A percentile compares a stretch with the other conserved stretches of the same genome.
These are phyloP conservation scores for Echria macrotheca DNA, from an alignment of 495 filamentous ascomycete genomes.

Conservation along the genomic window DNA sequence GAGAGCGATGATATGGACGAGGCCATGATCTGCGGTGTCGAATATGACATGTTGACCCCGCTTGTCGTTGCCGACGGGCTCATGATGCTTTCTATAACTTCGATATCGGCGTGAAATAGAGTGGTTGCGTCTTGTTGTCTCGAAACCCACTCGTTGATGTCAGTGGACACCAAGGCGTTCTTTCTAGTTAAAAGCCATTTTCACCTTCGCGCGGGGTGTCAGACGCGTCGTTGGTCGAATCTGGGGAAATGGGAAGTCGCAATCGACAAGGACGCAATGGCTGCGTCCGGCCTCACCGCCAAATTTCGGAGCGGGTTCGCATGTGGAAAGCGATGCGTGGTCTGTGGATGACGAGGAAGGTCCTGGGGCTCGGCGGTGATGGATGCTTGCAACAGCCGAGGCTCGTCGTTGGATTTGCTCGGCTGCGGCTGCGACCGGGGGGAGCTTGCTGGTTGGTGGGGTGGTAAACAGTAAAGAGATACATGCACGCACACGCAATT, in stretches of 20 bases:
- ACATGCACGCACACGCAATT: neutral
- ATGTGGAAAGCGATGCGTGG: constrained; percentile 3
- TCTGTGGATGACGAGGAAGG: constrained; percentile 5
- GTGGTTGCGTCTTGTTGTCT: no score
- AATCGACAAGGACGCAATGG: neutral
- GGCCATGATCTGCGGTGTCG: constrained; percentile 28
- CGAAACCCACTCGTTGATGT: no score
- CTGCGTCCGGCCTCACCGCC: neutral
- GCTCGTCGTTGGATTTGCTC: constrained; percentile 7
- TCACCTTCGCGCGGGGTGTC: neutral
- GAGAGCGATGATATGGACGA: constrained; percentile 44
- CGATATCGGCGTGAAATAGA: no score
- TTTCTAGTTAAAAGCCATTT: constrained; percentile 6
- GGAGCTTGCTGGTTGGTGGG: neutral
- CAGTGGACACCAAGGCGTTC: no score
- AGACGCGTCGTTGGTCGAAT: neutral
- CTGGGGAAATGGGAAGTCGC: constrained; percentile 2
- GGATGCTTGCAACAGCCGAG: constrained; percentile 1
- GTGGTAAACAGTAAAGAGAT: neutral
- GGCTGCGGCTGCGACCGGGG: neutral
- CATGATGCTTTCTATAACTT: no score
- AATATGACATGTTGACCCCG: constrained; percentile 20
- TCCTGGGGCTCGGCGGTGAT: constrained; percentile 1
- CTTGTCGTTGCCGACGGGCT: constrained; percentile 22
- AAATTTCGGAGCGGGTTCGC: constrained; percentile 2